A percentile compares a stretch with the other conserved stretches of the same genome.
Evolutionary conservation across 805 yeast species (phyloP).

Genomic region (Pichia californica): DNA sequence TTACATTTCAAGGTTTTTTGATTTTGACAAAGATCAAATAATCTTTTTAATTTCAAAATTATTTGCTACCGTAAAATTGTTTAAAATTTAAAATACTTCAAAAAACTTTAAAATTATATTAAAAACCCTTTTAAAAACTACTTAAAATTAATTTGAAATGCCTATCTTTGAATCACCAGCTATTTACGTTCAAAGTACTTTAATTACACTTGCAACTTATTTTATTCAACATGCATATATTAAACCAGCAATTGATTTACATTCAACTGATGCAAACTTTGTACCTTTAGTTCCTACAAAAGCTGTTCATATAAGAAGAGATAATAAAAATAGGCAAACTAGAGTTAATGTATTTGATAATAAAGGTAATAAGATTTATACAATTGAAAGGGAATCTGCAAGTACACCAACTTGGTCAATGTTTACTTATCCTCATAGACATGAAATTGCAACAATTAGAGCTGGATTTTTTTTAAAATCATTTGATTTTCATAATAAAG

Average conservation of each 20-base stretch:
- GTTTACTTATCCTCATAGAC: slow-evolving; percentile 36
- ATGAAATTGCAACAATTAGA: slow-evolving; percentile 44
- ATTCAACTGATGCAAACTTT: slow-evolving; percentile 34
- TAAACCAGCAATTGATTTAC: slow-evolving; percentile 34
- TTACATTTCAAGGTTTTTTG: not conserved
- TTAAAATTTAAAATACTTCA: too few species aligned
- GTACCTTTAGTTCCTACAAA: slow-evolving; percentile 36
- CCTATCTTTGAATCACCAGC: slow-evolving; percentile 43
- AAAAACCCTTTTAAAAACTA: not conserved
- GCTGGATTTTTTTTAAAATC: slow-evolving; percentile 41
- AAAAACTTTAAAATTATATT: too few species aligned
- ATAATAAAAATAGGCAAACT: slow-evolving; percentile 38
- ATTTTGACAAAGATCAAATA: not conserved
- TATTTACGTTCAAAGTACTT: slow-evolving; percentile 36
- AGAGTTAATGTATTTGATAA: slow-evolving; percentile 44
- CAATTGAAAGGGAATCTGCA: slow-evolving; percentile 45
- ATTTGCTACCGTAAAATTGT: not conserved
- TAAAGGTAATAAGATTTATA: slow-evolving; percentile 36
- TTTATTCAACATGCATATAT: slow-evolving; percentile 37
- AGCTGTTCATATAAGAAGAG: slow-evolving; percentile 44
- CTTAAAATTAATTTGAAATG: slow-evolving; percentile 19
- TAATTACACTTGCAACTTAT: slow-evolving; percentile 36
- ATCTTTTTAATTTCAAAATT: not conserved
- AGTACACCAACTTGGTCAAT: slow-evolving; percentile 49
- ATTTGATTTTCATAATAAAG: slow-evolving; percentile 43